Conservation (phyloP, 1,139 yeast species). For the Lipomyces yarrowii region DNA sequence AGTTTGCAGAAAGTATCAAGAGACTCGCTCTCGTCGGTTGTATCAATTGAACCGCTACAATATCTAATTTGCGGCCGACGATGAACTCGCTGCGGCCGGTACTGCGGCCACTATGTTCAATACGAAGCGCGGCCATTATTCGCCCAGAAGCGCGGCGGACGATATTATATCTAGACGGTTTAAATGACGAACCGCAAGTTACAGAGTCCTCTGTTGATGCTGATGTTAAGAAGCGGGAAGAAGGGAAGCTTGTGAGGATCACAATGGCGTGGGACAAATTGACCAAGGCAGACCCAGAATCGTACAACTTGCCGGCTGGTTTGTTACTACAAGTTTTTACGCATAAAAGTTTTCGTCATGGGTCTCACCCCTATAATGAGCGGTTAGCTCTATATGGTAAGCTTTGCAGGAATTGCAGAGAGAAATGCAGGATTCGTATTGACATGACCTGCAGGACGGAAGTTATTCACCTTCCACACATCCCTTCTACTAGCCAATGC, state of each 20-base stretch:
- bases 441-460: conserved; percentile 59
- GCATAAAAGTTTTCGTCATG: conserved; percentile 93
- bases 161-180: conserved; percentile 27
- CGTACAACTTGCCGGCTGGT: conserved; percentile 42
- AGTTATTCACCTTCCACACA: conserved; percentile 58
- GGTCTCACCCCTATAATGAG: conserved; percentile 84
- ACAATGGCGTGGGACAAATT: conserved; percentile 16
- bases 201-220: conserved; percentile 13
- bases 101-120: not conserved
- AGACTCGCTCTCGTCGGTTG: not conserved
- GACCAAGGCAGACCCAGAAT: conserved; percentile 13
- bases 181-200: conserved; percentile 14
- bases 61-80: not conserved
- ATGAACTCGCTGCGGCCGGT: not conserved
- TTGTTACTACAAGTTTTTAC: conserved; percentile 77
- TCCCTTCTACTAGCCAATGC: conserved; percentile 11
- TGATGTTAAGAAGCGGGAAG: not conserved
- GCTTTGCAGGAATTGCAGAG: not conserved
- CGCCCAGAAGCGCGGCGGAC: conserved; percentile 20
- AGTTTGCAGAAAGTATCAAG: not conserved
- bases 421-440: not conserved
- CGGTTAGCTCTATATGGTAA: conserved; percentile 54
- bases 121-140: not conserved
- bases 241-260: not conserved
- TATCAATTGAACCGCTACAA: not conserved